Percentiles rank a stretch among this genome's conserved stretches.
Conservation (phyloP, 805 yeast species). For the Wickerhamiella spandovensis region DNA sequence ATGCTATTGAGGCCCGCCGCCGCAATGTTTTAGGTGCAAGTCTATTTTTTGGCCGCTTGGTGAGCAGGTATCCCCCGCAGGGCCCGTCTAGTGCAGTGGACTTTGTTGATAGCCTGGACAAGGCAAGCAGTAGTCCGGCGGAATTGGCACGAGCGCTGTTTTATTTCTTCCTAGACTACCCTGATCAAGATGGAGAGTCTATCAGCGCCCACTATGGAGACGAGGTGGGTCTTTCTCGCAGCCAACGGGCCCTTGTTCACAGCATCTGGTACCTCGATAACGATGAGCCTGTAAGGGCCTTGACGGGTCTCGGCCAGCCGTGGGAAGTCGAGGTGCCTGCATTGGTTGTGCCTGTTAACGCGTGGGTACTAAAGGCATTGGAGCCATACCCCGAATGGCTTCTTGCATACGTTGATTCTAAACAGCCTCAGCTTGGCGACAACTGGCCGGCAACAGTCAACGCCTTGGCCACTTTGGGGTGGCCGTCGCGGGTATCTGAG, state of each 20-base stretch:
- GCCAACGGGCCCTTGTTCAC: conserved; percentile 4
- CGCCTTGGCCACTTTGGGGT: neutral
- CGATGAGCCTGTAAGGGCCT: neutral
- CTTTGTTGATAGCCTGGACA: neutral
- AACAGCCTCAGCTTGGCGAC: conserved; percentile 1
- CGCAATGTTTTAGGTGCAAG: neutral
- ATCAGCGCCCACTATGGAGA: neutral
- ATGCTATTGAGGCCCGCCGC: neutral
- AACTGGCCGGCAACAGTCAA: neutral
- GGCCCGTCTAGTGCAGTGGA: neutral
- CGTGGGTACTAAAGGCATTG: conserved; percentile 1
- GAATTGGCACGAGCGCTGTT: neutral
- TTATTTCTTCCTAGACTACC: conserved; percentile 1
- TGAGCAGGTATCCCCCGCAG: conserved; percentile 1
- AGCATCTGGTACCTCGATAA: conserved; percentile 4
- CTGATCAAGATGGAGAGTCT: neutral
- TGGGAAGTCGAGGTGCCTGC: conserved; percentile 1
- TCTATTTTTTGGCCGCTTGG: neutral
- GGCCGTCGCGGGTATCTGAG: neutral
- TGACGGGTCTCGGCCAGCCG: neutral
- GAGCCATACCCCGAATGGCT: conserved; percentile 1
- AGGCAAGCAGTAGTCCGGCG: neutral
- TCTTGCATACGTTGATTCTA: conserved; percentile 1
- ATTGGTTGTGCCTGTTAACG: neutral
- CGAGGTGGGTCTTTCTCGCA: neutral